Evolutionary conservation across 2,329 filamentous ascomycete genomes (phyloP), one percentile per base, ranked within the genome.

Genomic region (Dactylellina haptotyla): DNA sequence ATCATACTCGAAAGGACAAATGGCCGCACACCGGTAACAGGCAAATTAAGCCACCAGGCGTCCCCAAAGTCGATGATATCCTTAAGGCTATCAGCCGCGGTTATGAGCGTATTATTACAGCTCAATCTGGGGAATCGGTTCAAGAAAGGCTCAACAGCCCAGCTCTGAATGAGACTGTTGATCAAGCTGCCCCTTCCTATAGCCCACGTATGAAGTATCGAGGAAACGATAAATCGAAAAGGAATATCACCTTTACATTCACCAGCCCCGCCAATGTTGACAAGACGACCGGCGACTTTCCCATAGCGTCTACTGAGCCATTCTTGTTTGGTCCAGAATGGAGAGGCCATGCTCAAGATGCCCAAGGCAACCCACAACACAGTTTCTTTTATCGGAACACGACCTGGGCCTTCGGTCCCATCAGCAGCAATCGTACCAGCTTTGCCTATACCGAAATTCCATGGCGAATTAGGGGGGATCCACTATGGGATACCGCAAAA

Each of bases 1-100:
- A 71, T 18, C 48, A 43, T 20, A 71, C 66, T 4, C 41, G 66
- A 25, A 58, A 53, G n/a, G 66, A 58, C 10, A 71, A 64, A 28
- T 41, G 66, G 10, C 66, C 66, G 8, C 58, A 64, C 8, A 71
- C 66, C 18, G 66, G 66, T 5, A 71, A 71, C 26, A 71, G 58
- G 14, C 14, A 20, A 34, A 26, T 64, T 10, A 41, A 45, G 1
- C 20, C 51, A 14, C 32, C 66, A 5, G 37, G 34, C 5, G 43
- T 58, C 45, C 10, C 58, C 1, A 63, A 53, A n/a, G 26, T 64
- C 25, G 54, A 71, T 16, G 58, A 45, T 18, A 71, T 71, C 4
- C 16, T 71, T 4, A 16, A 58, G 8, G 51, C 66, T 1, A 64
- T 64, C 14, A 54, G 43, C 12, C 3, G 28, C 26, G 25, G 34